phyloP scores from a whole-genome alignment of 768 basidiomycete genomes.

The Auriscalpium microsporum region DNA sequence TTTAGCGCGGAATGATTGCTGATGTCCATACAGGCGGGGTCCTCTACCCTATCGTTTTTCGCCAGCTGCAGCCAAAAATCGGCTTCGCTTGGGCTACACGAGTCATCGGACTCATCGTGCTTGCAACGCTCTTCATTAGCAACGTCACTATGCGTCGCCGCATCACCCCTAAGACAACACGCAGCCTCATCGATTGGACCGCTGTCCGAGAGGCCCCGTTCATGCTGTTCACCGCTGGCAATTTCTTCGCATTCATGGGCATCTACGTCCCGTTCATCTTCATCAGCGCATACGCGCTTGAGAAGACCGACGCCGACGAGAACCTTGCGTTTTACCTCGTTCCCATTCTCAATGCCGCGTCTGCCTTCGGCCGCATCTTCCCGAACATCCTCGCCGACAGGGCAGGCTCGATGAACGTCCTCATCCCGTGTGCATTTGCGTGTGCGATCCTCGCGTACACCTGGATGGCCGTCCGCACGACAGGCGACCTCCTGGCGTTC shows the following conservation, averaged over 20 bases:
- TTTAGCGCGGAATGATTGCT: neutral
- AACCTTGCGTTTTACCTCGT: slow-evolving; percentile 23
- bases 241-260: slow-evolving; percentile 7
- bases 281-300: slow-evolving; percentile 18
- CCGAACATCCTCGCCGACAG: slow-evolving; percentile 23
- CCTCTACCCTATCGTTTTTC: slow-evolving; percentile 24
- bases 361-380: slow-evolving; percentile 22
- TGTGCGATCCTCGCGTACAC: slow-evolving; percentile 21
- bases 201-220: slow-evolving; percentile 17
- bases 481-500: slow-evolving; percentile 23
- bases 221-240: slow-evolving; percentile 16
- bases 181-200: slow-evolving; percentile 13
- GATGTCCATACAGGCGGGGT: slow-evolving; percentile 8
- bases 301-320: slow-evolving; percentile 8
- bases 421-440: slow-evolving; percentile 17
- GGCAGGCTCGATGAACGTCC: slow-evolving; percentile 22
- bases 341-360: slow-evolving; percentile 24
- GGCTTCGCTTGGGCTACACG: slow-evolving; percentile 22
- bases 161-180: slow-evolving; percentile 4
- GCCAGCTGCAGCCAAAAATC: slow-evolving; percentile 15
- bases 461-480: slow-evolving; percentile 22
- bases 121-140: slow-evolving; percentile 17
- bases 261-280: slow-evolving; percentile 23
- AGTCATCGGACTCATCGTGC: slow-evolving; percentile 18
- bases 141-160: slow-evolving; percentile 16